Evolutionary conservation across 257 asterid genomes (phyloP), one percentile per base, ranked within the genome.

Genomic region (Solanum lignicaule): DNA sequence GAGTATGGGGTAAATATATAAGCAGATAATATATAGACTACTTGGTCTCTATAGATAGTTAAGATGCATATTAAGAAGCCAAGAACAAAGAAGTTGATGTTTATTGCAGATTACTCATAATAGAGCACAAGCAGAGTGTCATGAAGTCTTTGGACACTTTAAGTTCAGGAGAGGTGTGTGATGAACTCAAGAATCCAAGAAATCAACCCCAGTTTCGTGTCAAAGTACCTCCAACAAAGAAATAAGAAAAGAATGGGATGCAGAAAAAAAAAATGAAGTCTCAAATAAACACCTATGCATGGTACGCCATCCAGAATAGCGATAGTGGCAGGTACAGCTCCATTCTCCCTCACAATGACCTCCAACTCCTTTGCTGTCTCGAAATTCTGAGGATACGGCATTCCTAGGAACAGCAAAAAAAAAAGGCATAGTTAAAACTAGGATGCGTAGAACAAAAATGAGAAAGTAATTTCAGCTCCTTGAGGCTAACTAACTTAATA

Each of bases 341-440:
- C 99, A 86, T 95, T 94, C 74, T 92, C 90, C 85, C 95, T 90
- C 68, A 97, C 94, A 74, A 93, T 91, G 85, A 92, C 93, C 93
- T 95, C 96, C 90, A 95, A 94, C 90, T 94, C 95, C 90, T 91
- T 95, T 23, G 99, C 99, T 52, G 98, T 95, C 92, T 91, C 95
- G 72, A 97, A 86, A 92, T 97, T 97, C 88, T 93, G 95, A 87
- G 99, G 99, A 94, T 95, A 95, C 25, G 99, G 99, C 99, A 97
- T 97, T 86, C 99, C 99, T 97, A 36, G 69, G 52, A 86, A 27
- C 58, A 55, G 69, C 23, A 46, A n/a, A 46, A 72, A 27, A 8
- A 41, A 73, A 46, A 48, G 1, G 74, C 43, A 86, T 71, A 33
- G 73, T 32, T 39, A 48, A 36, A 86, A 38, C 21, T 71, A 71